Percentiles rank a stretch among this genome's conserved stretches.
Evolutionary conservation across 116 monocot genomes (phyloP).

Genomic region (Cymodocea nodosa): DNA sequence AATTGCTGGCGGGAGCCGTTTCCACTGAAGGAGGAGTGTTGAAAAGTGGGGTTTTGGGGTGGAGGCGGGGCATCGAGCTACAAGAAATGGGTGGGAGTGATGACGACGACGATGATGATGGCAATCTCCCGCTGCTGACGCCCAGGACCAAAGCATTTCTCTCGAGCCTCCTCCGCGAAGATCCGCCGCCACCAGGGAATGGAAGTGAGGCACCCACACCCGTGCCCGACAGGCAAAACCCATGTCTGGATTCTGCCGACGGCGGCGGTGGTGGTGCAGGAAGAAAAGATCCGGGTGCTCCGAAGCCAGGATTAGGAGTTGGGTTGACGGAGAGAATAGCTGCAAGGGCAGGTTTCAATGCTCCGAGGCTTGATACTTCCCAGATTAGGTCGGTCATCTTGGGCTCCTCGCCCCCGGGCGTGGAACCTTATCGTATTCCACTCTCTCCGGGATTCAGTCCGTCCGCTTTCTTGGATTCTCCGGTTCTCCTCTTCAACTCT

Average conservation of each 20-base stretch:
- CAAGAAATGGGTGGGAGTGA: slow-evolving; percentile 7
- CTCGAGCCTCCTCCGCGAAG: slow-evolving; percentile 4
- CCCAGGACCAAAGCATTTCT: slow-evolving; percentile 4
- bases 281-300: neutral
- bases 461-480: slow-evolving; percentile 58
- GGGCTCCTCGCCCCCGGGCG: slow-evolving; percentile 8
- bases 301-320: slow-evolving; percentile 3
- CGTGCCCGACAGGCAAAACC: neutral
- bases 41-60: too few species aligned
- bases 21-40: too few species aligned
- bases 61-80: neutral
- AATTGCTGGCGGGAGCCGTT: too few species aligned
- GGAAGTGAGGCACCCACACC: neutral
- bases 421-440: slow-evolving; percentile 35
- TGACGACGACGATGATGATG: neutral
- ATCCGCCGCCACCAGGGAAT: neutral
- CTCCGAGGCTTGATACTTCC: slow-evolving; percentile 17
- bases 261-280: neutral
- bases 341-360: slow-evolving; percentile 18
- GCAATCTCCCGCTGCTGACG: neutral
- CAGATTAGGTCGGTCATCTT: slow-evolving; percentile 5
- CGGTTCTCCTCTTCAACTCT: slow-evolving; percentile 43
- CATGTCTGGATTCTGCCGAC: neutral
- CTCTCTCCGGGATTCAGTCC: slow-evolving; percentile 73
- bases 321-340: slow-evolving; percentile 22